Percentiles rank a stretch among this genome's conserved stretches.
These are phyloP conservation scores for Leccinum olivaceopallidum DNA, from an alignment of 768 basidiomycete species.

Conservation along the genomic window DNA sequence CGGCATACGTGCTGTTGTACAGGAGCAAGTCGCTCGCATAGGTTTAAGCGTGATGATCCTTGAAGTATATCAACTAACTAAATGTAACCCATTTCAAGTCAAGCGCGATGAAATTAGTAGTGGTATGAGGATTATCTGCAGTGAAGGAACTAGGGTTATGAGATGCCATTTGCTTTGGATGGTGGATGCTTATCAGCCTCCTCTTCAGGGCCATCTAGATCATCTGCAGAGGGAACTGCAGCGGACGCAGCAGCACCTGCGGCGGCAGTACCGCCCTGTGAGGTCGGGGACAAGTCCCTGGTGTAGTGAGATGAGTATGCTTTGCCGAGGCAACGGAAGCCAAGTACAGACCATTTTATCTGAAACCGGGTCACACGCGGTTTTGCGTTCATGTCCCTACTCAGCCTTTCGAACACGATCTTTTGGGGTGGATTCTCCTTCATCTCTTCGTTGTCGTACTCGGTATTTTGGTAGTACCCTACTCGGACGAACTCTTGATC, in stretches of 20 bases:
- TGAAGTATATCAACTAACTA: slow-evolving; percentile 19
- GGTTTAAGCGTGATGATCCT: slow-evolving; percentile 6
- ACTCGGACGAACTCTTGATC: slow-evolving; percentile 99
- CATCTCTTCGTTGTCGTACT: slow-evolving; percentile 96
- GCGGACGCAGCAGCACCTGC: slow-evolving; percentile 69
- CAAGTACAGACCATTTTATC: slow-evolving; percentile 70
- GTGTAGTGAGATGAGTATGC: slow-evolving; percentile 1
- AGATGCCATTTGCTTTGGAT: slow-evolving; percentile 27
- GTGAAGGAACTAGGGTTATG: slow-evolving; percentile 11
- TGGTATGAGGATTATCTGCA: slow-evolving; percentile 16
- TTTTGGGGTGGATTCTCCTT: slow-evolving; percentile 65
- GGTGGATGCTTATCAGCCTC: slow-evolving; percentile 18
- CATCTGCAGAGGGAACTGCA: slow-evolving; percentile 72
- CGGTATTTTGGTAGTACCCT: slow-evolving; percentile 98
- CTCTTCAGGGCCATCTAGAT: slow-evolving; percentile 49
- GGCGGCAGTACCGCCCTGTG: slow-evolving; percentile 43
- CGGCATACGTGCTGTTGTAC: slow-evolving; percentile 89
- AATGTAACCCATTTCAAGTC: slow-evolving; percentile 11
- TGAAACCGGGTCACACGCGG: slow-evolving; percentile 93
- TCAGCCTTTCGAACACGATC: slow-evolving; percentile 76
- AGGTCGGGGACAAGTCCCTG: slow-evolving; percentile 67
- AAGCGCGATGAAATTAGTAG: slow-evolving; percentile 6
- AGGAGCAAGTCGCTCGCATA: slow-evolving; percentile 54
- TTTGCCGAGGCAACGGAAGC: neutral
- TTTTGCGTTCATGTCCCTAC: slow-evolving; percentile 87